Percentiles rank a stretch among this genome's conserved stretches.
Conservation (phyloP, 768 basidiomycete genomes). For the Leccinum aurantiacum region DNA sequence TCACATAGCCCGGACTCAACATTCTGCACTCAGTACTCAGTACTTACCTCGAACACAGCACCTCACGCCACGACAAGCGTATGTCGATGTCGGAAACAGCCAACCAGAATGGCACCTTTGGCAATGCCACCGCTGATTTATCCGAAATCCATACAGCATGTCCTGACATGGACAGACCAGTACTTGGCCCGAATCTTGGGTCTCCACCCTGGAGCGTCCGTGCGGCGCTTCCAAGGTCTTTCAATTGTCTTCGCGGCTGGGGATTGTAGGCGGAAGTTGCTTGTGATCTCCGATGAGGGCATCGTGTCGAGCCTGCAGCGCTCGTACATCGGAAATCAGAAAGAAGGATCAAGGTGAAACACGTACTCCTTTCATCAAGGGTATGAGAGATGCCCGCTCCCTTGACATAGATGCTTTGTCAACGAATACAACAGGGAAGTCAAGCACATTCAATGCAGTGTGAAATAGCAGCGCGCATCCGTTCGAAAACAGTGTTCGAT, state of each 20-base stretch:
- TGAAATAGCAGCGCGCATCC: constrained; percentile 68
- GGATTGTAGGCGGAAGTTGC: constrained; percentile 87
- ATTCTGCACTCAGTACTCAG: no score
- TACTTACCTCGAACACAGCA: no score
- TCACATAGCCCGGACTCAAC: no score
- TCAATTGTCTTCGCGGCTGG: constrained; percentile 66
- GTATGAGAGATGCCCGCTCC: constrained; percentile 87
- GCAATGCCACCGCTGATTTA: no score
- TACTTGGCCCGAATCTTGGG: no score
- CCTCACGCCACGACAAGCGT: no score
- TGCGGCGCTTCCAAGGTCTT: constrained; percentile 55
- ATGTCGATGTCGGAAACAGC: no score
- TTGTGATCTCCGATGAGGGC: constrained; percentile 97
- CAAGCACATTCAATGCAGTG: constrained; percentile 64
- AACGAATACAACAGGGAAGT: constrained; percentile 91
- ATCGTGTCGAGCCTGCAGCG: constrained; percentile 68
- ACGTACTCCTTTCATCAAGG: constrained; percentile 91
- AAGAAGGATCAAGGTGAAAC: constrained; percentile 9
- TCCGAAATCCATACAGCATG: no score
- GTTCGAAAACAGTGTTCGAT: constrained; percentile 61
- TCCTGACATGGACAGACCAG: no score
- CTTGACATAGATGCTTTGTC: constrained; percentile 98
- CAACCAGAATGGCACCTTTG: no score
- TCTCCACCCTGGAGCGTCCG: no score
- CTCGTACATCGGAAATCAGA: constrained; percentile 14